Evolutionary conservation across 2,329 filamentous ascomycete species (phyloP).

Genomic region (Ascochyta koolunga): DNA sequence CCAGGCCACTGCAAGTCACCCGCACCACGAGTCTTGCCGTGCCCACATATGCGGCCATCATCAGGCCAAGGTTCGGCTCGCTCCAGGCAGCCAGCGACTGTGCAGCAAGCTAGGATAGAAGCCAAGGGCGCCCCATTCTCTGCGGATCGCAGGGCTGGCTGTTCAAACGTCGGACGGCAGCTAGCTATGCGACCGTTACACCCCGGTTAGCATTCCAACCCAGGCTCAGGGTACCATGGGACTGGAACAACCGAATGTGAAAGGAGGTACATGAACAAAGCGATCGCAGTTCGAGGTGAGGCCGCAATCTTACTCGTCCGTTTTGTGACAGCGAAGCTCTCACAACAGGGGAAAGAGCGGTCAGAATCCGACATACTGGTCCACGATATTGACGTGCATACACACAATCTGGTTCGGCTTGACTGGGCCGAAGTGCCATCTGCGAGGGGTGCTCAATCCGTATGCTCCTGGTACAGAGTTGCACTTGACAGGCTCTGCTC

Average conservation of each 20-base stretch:
- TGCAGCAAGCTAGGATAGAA: conserved; percentile 2
- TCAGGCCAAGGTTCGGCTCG: conserved; percentile 12
- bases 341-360: conserved; percentile 8
- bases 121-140: conserved; percentile 10
- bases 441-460: conserved; percentile 17
- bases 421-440: conserved; percentile 9
- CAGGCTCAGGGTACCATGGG: conserved; percentile 12
- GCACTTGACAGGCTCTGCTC: conserved; percentile 8
- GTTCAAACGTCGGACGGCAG: conserved; percentile 8
- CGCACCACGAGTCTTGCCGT: conserved; percentile 12
- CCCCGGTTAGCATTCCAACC: conserved; percentile 17
- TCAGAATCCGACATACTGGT: conserved; percentile 9
- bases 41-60: conserved; percentile 9
- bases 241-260: conserved; percentile 11
- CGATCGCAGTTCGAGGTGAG: conserved; percentile 2
- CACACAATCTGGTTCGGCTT: conserved; percentile 8
- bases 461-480: conserved; percentile 4
- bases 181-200: conserved; percentile 18
- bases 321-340: conserved; percentile 4
- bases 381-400: conserved; percentile 12
- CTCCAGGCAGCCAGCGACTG: conserved; percentile 1
- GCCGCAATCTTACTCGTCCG: conserved; percentile 2
- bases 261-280: conserved; percentile 15
- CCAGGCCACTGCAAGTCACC: conserved; percentile 8
- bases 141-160: conserved; percentile 12